phyloP scores from a whole-genome alignment of 2,329 filamentous ascomycete genomes.

The Colletotrichum somersetense region DNA sequence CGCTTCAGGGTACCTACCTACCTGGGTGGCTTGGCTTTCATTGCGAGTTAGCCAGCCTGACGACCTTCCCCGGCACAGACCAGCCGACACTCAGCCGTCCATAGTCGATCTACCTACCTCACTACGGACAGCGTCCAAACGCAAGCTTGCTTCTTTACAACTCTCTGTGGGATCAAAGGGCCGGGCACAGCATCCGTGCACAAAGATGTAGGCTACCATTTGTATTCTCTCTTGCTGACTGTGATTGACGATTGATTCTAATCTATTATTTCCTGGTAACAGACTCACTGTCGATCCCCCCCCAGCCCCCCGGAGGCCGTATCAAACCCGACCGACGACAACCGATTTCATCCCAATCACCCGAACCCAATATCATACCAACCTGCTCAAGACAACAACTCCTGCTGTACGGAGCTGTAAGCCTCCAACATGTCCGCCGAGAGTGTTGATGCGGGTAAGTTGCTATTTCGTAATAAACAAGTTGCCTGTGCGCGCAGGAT shows the following conservation, averaged over 20 bases:
- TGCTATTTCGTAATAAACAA: background rate
- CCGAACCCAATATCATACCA: background rate
- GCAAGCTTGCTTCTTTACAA: slow-evolving; percentile 14
- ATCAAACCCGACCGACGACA: slow-evolving; percentile 20
- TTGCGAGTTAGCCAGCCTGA: slow-evolving; percentile 35
- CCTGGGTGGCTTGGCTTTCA: slow-evolving; percentile 24
- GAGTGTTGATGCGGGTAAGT: slow-evolving; percentile 39
- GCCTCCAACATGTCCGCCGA: slow-evolving; percentile 39
- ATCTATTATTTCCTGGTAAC: slow-evolving; percentile 8
- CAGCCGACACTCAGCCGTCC: slow-evolving; percentile 25
- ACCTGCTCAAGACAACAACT: slow-evolving; percentile 7
- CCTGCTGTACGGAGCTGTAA: slow-evolving; percentile 7
- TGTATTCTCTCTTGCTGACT: background rate
- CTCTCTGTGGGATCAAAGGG: slow-evolving; percentile 22
- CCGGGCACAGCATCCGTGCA: slow-evolving; percentile 32
- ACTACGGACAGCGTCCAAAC: slow-evolving; percentile 18
- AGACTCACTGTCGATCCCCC: slow-evolving; percentile 23
- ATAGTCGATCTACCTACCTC: slow-evolving; percentile 21
- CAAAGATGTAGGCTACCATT: slow-evolving; percentile 8
- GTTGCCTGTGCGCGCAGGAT: slow-evolving; percentile 10
- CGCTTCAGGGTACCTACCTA: background rate
- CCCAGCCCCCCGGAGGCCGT: slow-evolving; percentile 31
- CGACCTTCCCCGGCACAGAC: slow-evolving; percentile 19
- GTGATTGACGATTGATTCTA: slow-evolving; percentile 6
- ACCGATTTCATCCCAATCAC: slow-evolving; percentile 1